Evolutionary conservation across 495 filamentous ascomycete genomes (phyloP), one percentile per base, ranked within the genome.

Genomic region (Aspergillus funiculosus): DNA sequence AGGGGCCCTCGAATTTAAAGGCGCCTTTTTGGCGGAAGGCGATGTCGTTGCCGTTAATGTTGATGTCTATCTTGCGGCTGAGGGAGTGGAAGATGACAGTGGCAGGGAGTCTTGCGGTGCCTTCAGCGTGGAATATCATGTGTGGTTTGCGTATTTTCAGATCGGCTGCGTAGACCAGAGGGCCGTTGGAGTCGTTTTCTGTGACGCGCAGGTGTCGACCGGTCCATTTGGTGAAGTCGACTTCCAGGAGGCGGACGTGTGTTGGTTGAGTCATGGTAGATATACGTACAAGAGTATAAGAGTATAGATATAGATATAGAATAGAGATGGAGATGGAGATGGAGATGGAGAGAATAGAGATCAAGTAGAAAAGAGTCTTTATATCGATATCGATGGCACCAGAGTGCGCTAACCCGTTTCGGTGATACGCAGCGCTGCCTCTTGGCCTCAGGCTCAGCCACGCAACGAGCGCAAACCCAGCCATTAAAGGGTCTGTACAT

Each of bases 181-280:
- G 29, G 20, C 43, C 32, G 14, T 43, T 24, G n/a, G 7, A 24
- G 30, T 26, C 39, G 10, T 34, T 39, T 28, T 48, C 38, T 10
- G 39, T 48, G 2, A 52, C 50, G 27, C 40, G 22, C 19, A 52
- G 7, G 13, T 52, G 50, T 9, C 38, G 39, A 34, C 39, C 31
- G 0, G 43, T 34, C 50, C 50, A 52, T 38, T 26, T 43, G 10
- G 50, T 52, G 28, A 52, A 52, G 44, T 36, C 39, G 25, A 52
- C 50, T 31, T 46, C 39, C 4, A 52, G 42, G 22, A 19, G 5
- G 8, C 43, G 49, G 8, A 13, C 27, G 20, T 34, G 30, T 2
- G 11, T 3, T 5, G 14, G 11, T 34, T 34, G 30, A 7, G 30
- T n/a, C n/a, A n/a, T n/a, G n/a, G n/a, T n/a, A n/a, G n/a, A n/a